Base-by-base conservation (phyloP, 257 asterid species). In the Thymus mandschuricus region DNA sequence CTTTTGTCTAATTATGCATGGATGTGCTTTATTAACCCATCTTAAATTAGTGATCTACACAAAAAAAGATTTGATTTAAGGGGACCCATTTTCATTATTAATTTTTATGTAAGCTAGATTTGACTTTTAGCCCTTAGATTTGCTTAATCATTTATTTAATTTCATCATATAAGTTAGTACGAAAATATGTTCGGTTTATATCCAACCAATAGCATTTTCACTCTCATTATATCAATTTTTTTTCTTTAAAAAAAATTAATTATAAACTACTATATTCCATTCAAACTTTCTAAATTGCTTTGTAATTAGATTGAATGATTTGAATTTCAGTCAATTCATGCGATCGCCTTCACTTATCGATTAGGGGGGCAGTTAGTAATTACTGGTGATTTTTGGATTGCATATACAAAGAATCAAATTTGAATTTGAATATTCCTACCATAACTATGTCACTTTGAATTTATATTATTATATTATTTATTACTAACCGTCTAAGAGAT, bases 31-130 rank as follows among this genome's bases (percentile, higher is more conserved):
- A 28, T 64, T 10, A 28, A 60, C 21, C 41, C 12, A 72, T 15
- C 49, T 7, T 15, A 40, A 21, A 58, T 49, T 67, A 29, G 12
- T 43, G 79, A 60, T 34, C 10, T 4, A 50, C 11, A 49, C 58
- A 21, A 15, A 10, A 59, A 28, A 48, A 6, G 78, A 70, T 56
- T n/a, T 63, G 76, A 82, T 69, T 64, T 63, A 15, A 57, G 57
- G 85, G 79, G 21, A 81, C 75, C 65, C 60, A 56, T 10, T 29
- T 29, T 61, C 10, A 40, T 8, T 40, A 61, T 6, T 34, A 7
- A 41, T 8, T 15, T 55, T 69, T 69, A 2, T 8, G 8, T 56
- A 6, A 4, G 4, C 8, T 54, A 21, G 34, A 21, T 45, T 46
- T 31, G 61, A 71, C 68, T 29, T 60, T 46, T 60, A 34, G 52